phyloP scores from a whole-genome alignment of 108 stramenopile genomes.

The Nitzschia putrida region DNA sequence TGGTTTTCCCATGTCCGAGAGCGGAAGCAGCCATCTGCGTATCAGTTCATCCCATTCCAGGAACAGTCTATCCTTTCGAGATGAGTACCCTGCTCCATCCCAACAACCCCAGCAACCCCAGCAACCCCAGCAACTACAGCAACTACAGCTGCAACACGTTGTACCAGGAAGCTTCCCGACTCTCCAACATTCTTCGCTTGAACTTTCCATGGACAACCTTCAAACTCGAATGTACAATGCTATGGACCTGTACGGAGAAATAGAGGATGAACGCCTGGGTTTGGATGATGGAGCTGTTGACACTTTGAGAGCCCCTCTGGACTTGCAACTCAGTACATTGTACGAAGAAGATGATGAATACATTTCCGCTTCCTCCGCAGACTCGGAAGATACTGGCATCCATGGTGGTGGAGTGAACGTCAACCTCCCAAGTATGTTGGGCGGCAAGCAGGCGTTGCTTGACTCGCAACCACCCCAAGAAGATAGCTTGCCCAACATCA shows the following conservation, averaged over 20 bases:
- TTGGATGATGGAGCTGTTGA: background rate
- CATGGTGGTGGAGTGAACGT: background rate
- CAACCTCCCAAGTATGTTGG: no score
- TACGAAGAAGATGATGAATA: conserved; percentile 22
- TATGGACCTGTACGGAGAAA: background rate
- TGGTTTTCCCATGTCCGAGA: background rate
- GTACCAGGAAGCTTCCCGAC: background rate
- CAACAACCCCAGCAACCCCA: background rate
- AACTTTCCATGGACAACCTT: conserved; percentile 7
- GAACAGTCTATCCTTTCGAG: background rate
- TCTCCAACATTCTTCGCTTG: background rate
- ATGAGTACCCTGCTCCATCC: background rate
- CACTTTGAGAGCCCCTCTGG: conserved; percentile 14
- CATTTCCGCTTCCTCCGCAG: background rate
- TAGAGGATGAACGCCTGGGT: background rate
- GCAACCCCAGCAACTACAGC: background rate
- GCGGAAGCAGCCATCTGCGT: background rate
- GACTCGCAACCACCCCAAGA: no score
- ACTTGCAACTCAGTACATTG: background rate
- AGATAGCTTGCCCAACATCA: no score
- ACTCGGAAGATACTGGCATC: background rate
- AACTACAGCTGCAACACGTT: background rate
- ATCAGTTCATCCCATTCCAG: background rate
- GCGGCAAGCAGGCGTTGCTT: no score
- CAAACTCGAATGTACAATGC: background rate